These are phyloP conservation scores for Lomentospora prolificans DNA, from an alignment of 2,329 filamentous ascomycete species.

Conservation along the genomic window DNA sequence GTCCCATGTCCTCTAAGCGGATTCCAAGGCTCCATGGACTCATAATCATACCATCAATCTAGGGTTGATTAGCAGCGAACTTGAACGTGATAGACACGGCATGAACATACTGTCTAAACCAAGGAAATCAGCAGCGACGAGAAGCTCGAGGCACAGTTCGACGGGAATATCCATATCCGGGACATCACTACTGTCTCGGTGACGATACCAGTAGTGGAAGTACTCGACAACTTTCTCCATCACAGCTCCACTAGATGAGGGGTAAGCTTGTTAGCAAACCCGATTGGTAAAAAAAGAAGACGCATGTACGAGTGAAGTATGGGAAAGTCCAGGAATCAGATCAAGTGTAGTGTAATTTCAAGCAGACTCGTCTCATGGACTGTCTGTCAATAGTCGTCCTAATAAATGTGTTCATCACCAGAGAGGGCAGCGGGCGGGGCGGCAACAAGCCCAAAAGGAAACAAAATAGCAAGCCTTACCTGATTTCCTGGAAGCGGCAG, in stretches of 20 bases:
- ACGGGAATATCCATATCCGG: constrained; percentile 74
- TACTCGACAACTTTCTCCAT: constrained; percentile 78
- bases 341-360: constrained; percentile 12
- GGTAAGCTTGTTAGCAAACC: neutral
- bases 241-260: constrained; percentile 50
- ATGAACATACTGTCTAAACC: constrained; percentile 42
- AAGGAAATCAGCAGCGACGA: constrained; percentile 70
- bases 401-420: constrained; percentile 5
- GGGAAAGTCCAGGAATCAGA: constrained; percentile 6
- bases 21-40: too few relatives aligned
- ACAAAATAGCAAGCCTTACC: constrained; percentile 9
- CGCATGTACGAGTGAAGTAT: neutral
- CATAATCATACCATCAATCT: constrained; percentile 25
- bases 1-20: too few relatives aligned
- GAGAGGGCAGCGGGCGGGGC: neutral
- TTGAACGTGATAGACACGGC: constrained; percentile 11
- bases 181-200: constrained; percentile 60
- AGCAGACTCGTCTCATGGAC: constrained; percentile 10
- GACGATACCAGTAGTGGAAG: constrained; percentile 77
- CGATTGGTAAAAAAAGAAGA: too few relatives aligned
- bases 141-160: constrained; percentile 66
- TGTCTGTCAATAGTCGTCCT: constrained; percentile 10
- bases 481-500: constrained; percentile 13
- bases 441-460: neutral
- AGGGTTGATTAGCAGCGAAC: constrained; percentile 20